Conservation (phyloP, 805 yeast species). For the Peterozyma xylosa region DNA sequence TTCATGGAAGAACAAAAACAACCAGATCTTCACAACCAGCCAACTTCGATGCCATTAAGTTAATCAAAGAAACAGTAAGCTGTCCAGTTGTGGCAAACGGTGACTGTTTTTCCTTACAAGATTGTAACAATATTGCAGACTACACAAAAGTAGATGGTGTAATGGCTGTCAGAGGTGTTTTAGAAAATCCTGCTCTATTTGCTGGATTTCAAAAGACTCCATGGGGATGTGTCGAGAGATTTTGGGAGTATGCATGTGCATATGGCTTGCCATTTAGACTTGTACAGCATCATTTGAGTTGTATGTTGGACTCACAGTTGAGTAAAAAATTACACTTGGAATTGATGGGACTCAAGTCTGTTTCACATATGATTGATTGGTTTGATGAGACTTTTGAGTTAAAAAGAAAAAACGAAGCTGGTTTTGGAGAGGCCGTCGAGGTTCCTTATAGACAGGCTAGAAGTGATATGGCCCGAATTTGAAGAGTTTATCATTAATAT, state of each 20-base stretch:
- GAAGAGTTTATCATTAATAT: not conserved
- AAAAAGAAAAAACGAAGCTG: constrained; percentile 58
- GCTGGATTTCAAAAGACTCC: constrained; percentile 70
- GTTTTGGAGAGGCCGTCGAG: constrained; percentile 48
- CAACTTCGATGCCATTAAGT: constrained; percentile 71
- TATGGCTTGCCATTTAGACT: constrained; percentile 83
- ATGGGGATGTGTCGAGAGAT: constrained; percentile 83
- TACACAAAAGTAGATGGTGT: constrained; percentile 82
- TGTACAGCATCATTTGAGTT: constrained; percentile 79
- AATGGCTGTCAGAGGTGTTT: constrained; percentile 89
- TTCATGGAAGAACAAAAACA: constrained; percentile 84
- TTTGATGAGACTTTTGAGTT: constrained; percentile 66
- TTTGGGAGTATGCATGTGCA: constrained; percentile 70
- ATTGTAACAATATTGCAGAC: constrained; percentile 54
- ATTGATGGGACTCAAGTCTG: constrained; percentile 52
- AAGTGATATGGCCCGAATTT: not conserved
- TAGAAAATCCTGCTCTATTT: constrained; percentile 84
- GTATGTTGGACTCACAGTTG: constrained; percentile 66
- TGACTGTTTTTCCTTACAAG: constrained; percentile 71
- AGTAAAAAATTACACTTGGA: constrained; percentile 42
- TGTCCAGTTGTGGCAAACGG: constrained; percentile 96
- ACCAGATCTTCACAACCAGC: constrained; percentile 85
- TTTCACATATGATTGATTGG: constrained; percentile 73
- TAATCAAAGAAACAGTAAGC: constrained; percentile 44
- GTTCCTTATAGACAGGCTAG: constrained; percentile 31